Base-by-base conservation (phyloP, 1,284 basidiomycete genomes). In the Puccinia horiana region DNA sequence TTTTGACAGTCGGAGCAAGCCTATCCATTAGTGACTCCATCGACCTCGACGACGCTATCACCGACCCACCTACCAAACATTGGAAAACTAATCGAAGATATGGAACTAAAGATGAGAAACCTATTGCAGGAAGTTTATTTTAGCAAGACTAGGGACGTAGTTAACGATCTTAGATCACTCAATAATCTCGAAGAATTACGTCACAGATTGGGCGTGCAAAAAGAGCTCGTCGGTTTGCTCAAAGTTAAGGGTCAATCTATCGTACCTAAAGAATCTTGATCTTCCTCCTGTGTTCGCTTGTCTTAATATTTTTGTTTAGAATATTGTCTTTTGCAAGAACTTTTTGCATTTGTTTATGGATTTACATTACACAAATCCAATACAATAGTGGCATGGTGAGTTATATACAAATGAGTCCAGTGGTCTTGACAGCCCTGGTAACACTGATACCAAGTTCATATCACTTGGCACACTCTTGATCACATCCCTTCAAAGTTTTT, bases 61-160 rank as follows among this genome's bases (percentile, higher is more conserved):
- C 92, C 93, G 54, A 74, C 54, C 47, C 97, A 99, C 87, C 92
- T 99, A 82, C 90, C 91, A 76, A 99, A 99, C 88, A 92, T 93
- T 23, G 97, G 97, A 4, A 91, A 91, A 84, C 93, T 98, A 91
- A 92, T 99, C 84, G 97, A 99, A 88, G 96, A 98, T 84, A 96
- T 96, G 93, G 97, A 99, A 88, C 94, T 95, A 87, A 98, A 98
- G 89, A 96, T 98, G 93, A 91, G 97, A 70, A 98, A 97, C 87
- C 89, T 95, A 83, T 89, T 99, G 69, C 94, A 96, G 86, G 94
- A 97, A 88, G 96, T 99, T 23, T 98, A 98, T 89, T 98, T 98
- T 88, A 95, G 94, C 81, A 99, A 99, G 89, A 98, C 96, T 65
- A 92, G 93, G 84, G 96, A 99, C 86, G 92, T 99, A 63, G 92